These are phyloP conservation scores for Pilatotrama ljubarskyi DNA, from an alignment of 768 basidiomycete species.

Conservation along the genomic window DNA sequence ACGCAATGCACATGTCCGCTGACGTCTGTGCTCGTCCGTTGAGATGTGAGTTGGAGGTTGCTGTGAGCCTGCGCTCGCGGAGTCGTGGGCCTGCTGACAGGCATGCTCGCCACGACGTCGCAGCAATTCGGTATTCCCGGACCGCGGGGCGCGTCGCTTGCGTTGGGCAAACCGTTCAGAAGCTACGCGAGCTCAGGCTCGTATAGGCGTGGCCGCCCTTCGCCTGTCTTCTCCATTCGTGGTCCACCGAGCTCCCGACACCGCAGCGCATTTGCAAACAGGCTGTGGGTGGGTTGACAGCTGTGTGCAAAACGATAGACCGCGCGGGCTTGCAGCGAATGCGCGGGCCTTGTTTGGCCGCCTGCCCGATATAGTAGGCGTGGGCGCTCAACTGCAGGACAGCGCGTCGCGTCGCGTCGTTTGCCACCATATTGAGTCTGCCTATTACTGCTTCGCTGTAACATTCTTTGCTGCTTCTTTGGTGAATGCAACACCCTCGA, in stretches of 20 bases:
- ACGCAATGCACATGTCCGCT: too few species aligned
- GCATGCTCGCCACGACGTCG: conserved; percentile 8
- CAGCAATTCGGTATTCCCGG: conserved; percentile 10
- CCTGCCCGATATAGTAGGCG: too few species aligned
- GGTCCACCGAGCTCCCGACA: background rate
- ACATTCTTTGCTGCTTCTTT: too few species aligned
- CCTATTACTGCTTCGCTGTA: too few species aligned
- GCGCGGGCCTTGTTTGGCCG: too few species aligned
- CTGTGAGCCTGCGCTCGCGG: background rate
- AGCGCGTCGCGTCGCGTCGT: background rate
- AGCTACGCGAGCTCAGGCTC: conserved; percentile 14
- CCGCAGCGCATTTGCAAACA: too few species aligned
- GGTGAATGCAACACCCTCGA: too few species aligned
- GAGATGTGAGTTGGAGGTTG: background rate
- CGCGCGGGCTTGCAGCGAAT: too few species aligned
- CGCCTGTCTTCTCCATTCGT: conserved; percentile 3
- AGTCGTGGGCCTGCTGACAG: conserved; percentile 2
- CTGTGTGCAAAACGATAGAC: background rate
- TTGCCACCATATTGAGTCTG: too few species aligned
- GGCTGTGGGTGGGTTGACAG: background rate
- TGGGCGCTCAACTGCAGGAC: background rate
- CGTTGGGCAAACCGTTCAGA: background rate
- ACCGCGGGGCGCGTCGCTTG: conserved; percentile 6
- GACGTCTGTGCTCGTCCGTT: too few species aligned
- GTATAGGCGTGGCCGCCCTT: conserved; percentile 14